Base-by-base conservation (phyloP, 371 early-diverging fungal species). In the Mucor irregularis region DNA sequence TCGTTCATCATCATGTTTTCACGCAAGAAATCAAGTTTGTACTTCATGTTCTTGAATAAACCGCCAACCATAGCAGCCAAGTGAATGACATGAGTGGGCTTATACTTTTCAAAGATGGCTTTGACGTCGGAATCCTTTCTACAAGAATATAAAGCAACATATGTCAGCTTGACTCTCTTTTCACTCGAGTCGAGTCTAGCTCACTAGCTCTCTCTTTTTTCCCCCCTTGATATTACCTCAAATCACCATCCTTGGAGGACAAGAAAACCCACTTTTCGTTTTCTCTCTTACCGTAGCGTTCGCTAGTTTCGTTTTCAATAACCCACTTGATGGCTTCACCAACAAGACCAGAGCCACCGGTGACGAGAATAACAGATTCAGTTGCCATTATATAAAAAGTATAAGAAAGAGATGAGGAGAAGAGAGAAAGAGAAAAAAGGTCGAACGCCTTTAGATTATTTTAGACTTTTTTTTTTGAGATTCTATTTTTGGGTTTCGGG, bases 51-150 rank as follows among this genome's bases (percentile, higher is more conserved):
- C 59, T 85, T 83, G 71, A 90, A 93, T 49, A 93, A 78, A 62
- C 94, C 94, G 56, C 92, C 94, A 10, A 93, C 94, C 62, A 89
- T 67, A 29, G 94, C 94, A 53, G 94, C 94, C 62, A 93, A 79
- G 71, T 91, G 92, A 66, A 92, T 84, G 61, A 91, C 88, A 54
- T 90, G 87, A 10, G 90, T 90, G 39, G 93, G 92, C 63, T 83
- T 78, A 66, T 89, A 82, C 65, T 85, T 86, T 64, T 88, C 87
- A 66, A 90, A 91, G 48, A 91, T 76, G 37, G 80, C 80, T 66
- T 83, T 73, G 50, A 88, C 84, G 48, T 81, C 74, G 19, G 68
- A 78, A 24, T 69, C 68, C 52, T 89, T 85, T 67, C 91, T 91
- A 34, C 24, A 29, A 26, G 21, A n/a, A 28, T 34, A n/a, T 31